Evolutionary conservation across 139 green algal species (phyloP).

Genomic region (Mesostigma viride): DNA sequence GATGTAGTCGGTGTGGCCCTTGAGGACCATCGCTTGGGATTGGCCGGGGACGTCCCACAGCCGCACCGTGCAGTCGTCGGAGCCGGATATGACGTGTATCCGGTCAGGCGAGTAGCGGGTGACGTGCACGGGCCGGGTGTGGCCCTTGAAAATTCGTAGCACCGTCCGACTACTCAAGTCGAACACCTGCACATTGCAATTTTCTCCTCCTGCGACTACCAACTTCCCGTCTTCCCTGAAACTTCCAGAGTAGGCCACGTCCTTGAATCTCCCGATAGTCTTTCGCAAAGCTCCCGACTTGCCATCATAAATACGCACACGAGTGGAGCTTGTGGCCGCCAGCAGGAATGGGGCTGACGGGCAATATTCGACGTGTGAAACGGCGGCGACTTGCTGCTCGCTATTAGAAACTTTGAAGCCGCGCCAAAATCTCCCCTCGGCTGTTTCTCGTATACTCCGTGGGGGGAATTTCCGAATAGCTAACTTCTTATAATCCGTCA

Average conservation of each 20-base stretch:
- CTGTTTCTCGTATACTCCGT: no score
- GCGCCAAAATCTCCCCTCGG: constrained; percentile 68
- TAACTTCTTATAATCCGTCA: no score
- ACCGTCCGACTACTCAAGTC: constrained; percentile 58
- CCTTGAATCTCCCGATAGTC: constrained; percentile 72
- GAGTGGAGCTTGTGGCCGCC: constrained; percentile 65
- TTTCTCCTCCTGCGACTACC: constrained; percentile 70
- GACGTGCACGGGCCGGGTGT: constrained; percentile 57
- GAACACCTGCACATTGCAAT: constrained; percentile 80
- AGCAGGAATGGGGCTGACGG: constrained; percentile 18
- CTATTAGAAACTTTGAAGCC: constrained; percentile 46
- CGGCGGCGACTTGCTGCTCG: constrained; percentile 51
- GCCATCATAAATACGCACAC: constrained; percentile 63
- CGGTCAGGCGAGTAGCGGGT: constrained; percentile 26
- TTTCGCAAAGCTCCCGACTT: constrained; percentile 20
- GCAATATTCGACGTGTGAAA: background rate
- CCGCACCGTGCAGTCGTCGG: constrained; percentile 67
- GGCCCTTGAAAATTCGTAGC: constrained; percentile 75
- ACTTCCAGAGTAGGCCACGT: constrained; percentile 68
- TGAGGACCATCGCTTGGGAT: constrained; percentile 45
- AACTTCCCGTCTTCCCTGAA: constrained; percentile 71
- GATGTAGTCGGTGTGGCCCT: constrained; percentile 81
- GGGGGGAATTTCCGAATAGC: no score
- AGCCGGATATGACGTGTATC: constrained; percentile 67
- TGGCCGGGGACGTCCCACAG: constrained; percentile 61